Conservation (phyloP, 2,329 filamentous ascomycete genomes). For the Trichocomaceae sp. region DNA sequence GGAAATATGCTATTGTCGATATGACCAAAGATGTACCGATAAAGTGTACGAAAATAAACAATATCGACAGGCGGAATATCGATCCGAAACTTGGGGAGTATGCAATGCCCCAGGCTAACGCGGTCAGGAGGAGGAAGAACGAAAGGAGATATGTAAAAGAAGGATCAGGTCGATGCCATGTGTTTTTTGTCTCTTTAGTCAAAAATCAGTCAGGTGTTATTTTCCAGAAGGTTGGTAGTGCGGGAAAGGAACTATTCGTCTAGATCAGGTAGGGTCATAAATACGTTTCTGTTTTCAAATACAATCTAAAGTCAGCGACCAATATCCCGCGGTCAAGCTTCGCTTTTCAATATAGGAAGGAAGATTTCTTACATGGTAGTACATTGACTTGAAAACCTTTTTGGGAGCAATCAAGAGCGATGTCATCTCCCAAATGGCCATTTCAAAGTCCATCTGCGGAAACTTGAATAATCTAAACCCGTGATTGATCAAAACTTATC, state of each 20-base stretch:
- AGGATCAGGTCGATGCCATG: slow-evolving; percentile 62
- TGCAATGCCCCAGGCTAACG: slow-evolving; percentile 53
- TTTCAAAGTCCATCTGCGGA: slow-evolving; percentile 68
- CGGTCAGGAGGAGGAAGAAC: slow-evolving; percentile 54
- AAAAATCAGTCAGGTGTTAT: slow-evolving; percentile 10
- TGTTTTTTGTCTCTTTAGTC: slow-evolving; percentile 58
- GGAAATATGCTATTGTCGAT: slow-evolving; percentile 57
- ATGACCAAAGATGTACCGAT: slow-evolving; percentile 54
- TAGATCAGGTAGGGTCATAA: not conserved
- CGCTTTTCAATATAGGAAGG: not conserved
- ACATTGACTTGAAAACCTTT: slow-evolving; percentile 65
- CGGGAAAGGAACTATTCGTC: not conserved
- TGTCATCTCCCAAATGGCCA: slow-evolving; percentile 67
- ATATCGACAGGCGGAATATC: slow-evolving; percentile 42
- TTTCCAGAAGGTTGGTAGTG: not conserved
- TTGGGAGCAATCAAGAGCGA: slow-evolving; percentile 61
- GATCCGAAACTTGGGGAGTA: slow-evolving; percentile 44
- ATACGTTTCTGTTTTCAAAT: slow-evolving; percentile 12
- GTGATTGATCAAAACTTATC: slow-evolving; percentile 11
- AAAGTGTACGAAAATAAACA: slow-evolving; percentile 54
- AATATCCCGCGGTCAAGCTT: not conserved
- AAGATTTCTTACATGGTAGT: slow-evolving; percentile 55
- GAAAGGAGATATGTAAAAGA: slow-evolving; percentile 64
- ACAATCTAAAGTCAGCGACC: not conserved
- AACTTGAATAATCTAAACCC: slow-evolving; percentile 57